Evolutionary conservation across 2,329 filamentous ascomycete species (phyloP).

Genomic region (Juglanconis sp.): DNA sequence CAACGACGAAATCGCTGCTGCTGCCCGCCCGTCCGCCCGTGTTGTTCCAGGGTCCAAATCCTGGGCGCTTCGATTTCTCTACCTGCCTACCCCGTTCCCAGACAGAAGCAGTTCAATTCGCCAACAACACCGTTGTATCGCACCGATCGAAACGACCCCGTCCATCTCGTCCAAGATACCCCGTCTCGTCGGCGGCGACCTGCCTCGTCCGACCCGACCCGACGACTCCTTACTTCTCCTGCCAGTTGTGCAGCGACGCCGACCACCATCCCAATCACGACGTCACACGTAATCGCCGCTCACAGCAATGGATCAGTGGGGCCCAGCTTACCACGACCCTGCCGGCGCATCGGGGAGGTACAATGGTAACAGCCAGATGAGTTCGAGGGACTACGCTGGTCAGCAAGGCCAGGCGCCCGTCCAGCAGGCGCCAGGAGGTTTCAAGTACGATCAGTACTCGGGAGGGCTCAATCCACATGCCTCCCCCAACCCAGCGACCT

Average conservation of each 20-base stretch:
- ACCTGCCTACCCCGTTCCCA: conserved; percentile 2
- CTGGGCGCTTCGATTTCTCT: conserved; percentile 10
- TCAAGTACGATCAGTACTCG: conserved; percentile 68
- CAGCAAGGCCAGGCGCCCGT: conserved; percentile 25
- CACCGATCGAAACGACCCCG: neutral
- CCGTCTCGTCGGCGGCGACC: neutral
- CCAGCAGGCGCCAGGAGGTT: conserved; percentile 56
- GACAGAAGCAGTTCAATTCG: neutral
- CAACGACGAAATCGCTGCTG: conserved; percentile 13
- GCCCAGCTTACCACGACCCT: conserved; percentile 63
- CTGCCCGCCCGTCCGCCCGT: conserved; percentile 9
- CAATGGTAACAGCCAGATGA: conserved; percentile 44
- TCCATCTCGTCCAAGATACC: neutral
- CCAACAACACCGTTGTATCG: conserved; percentile 3
- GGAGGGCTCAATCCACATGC: conserved; percentile 35
- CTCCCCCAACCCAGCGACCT: conserved; percentile 48
- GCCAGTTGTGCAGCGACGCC: conserved; percentile 12
- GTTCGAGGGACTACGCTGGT: conserved; percentile 22
- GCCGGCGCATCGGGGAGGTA: conserved; percentile 62
- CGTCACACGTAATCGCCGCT: conserved; percentile 17
- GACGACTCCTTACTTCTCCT: neutral
- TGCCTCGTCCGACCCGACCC: neutral
- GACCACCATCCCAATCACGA: conserved; percentile 10
- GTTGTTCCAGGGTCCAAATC: conserved; percentile 12
- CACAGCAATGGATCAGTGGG: conserved; percentile 56